A percentile compares a stretch with the other conserved stretches of the same genome.
Evolutionary conservation across 805 yeast genomes (phyloP).

Genomic region (Blastobotrys attinorum): DNA sequence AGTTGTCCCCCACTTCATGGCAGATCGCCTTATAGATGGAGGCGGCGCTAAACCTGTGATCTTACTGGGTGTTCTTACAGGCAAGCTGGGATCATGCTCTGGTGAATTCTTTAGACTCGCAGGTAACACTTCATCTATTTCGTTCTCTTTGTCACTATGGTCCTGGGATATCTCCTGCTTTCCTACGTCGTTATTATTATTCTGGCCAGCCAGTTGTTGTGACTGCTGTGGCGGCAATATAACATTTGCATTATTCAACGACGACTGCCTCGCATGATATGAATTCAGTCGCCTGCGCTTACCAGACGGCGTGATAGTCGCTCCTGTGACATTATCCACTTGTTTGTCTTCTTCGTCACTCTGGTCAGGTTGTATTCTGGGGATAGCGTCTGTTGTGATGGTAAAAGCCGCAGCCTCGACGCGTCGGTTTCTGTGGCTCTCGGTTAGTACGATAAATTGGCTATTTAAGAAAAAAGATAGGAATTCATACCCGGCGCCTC

Average conservation of each 20-base stretch:
- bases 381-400: constrained; percentile 3
- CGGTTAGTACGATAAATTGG: not conserved
- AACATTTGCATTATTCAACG: too few species aligned
- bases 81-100: not conserved
- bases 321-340: not conserved
- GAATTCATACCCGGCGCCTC: constrained; percentile 19
- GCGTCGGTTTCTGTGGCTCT: constrained; percentile 8
- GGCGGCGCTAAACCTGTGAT: not conserved
- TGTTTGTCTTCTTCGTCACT: not conserved
- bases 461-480: too few species aligned
- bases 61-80: not conserved
- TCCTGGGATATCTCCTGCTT: too few species aligned
- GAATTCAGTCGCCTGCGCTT: not conserved
- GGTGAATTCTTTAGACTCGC: not conserved
- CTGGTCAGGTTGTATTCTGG: too few species aligned
- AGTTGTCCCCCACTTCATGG: not conserved
- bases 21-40: not conserved
- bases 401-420: constrained; percentile 8
- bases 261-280: not conserved
- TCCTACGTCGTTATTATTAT: too few species aligned
- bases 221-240: too few species aligned
- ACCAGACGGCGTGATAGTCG: not conserved
- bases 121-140: not conserved
- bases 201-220: too few species aligned
- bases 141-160: not conserved